A percentile compares a stretch with the other conserved stretches of the same genome.
Evolutionary conservation across 129 eudicot genomes (phyloP).

Genomic region (Logfia minima): DNA sequence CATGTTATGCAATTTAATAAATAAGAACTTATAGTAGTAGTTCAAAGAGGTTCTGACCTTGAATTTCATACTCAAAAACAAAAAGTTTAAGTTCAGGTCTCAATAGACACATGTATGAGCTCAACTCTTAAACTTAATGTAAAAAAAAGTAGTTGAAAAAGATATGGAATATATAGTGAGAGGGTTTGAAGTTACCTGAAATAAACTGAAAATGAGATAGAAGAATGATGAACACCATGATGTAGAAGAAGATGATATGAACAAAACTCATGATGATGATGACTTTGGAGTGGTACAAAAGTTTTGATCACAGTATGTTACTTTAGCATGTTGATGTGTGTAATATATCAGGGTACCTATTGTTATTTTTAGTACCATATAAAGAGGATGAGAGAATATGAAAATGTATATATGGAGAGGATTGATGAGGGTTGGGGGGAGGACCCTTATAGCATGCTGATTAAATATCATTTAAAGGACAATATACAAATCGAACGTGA

Average conservation of each 20-base stretch:
- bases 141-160: background rate
- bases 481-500: background rate
- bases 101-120: no score
- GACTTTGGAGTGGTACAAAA: conserved; percentile 11
- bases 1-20: background rate
- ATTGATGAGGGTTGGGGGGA: background rate
- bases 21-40: background rate
- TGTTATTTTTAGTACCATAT: conserved; percentile 2
- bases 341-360: background rate
- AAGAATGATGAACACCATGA: conserved; percentile 39
- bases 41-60: background rate
- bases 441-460: background rate
- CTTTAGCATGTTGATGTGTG: conserved; percentile 22
- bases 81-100: background rate
- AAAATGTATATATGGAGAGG: background rate
- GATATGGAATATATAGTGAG: background rate
- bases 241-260: conserved; percentile 32
- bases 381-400: conserved; percentile 14
- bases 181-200: conserved; percentile 33
- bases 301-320: conserved; percentile 24
- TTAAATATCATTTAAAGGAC: background rate
- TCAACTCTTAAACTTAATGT: background rate
- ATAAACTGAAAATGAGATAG: conserved; percentile 34
- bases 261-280: conserved; percentile 40
- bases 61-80: no score